Base-by-base conservation (phyloP, 2,329 filamentous ascomycete genomes). In the Tolypocladium sp. region DNA sequence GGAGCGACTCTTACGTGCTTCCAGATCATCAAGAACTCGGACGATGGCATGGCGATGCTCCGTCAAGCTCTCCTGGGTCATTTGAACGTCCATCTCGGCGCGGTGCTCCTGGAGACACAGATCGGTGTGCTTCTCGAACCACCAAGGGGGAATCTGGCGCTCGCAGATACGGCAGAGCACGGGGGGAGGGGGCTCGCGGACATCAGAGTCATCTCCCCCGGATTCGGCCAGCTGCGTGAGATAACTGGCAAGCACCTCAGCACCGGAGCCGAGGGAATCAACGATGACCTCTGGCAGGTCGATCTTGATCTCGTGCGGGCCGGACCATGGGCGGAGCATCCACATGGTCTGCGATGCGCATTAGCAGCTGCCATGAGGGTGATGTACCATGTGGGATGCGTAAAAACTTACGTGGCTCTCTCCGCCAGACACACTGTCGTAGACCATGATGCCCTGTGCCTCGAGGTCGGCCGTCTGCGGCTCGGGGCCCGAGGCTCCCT, bases 81-180 rank as follows among this genome's bases (percentile, higher is more conserved):
- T 88, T 71, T 99, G 93, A 4, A 99, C 92, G 67, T 97, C 93
- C 90, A 97, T 95, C 71, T 99, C 94, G 0, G 94, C 93, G 57
- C 90, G 88, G 70, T 99, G 94, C 71, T 99, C 94, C 71, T 97
- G 92, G 58, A 97, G 79, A 69, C 94, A 99, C 25, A 97, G 78
- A 68, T 99, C 95, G 2, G 93, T 96, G 71, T 99, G 94, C 73
- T 97, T 99, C 75, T 99, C 94, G 67, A 99, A 99, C 95, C 94
- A 99, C 94, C 94, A 99, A 0, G 93, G 92, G 5, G 91, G 91
- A 61, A 99, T 97, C 63, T 97, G 91, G 58, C 94, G 90, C 71
- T 99, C 94, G 73, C 94, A 99, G 58, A 99, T 97, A 57, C 94
- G 91, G 73, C 94, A 99, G 20, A 99, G 83, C 5, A 97, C 89